Evolutionary conservation across 2,329 filamentous ascomycete species (phyloP).

Genomic region (Chaetothyriales sp.): DNA sequence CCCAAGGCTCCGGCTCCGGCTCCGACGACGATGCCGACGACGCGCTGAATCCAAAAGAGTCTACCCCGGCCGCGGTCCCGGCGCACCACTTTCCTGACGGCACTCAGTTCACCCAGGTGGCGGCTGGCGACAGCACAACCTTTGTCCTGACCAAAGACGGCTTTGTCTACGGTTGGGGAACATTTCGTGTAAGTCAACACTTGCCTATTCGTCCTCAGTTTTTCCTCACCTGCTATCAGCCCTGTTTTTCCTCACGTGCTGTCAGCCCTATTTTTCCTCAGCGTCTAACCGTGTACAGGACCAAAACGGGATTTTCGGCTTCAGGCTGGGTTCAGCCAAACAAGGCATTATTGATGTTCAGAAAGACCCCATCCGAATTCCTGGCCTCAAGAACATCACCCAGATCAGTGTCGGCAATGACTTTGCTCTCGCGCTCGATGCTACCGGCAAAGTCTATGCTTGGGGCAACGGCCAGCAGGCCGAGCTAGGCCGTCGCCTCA

Average conservation of each 20-base stretch:
- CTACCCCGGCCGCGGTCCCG: constrained; percentile 50
- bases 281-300: constrained; percentile 23
- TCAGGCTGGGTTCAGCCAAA: constrained; percentile 20
- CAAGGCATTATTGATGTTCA: constrained; percentile 28
- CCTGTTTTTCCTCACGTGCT: constrained; percentile 1
- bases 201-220: no score
- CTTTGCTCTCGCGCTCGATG: constrained; percentile 55
- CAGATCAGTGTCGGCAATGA: constrained; percentile 56
- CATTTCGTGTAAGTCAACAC: constrained; percentile 50
- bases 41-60: constrained; percentile 54
- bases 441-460: constrained; percentile 50
- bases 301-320: constrained; percentile 47
- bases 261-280: no score
- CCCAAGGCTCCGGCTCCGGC: constrained; percentile 21
- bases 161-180: constrained; percentile 70
- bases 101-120: constrained; percentile 53
- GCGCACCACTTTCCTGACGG: constrained; percentile 41
- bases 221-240: neutral
- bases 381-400: constrained; percentile 50
- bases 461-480: constrained; percentile 64
- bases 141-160: constrained; percentile 66
- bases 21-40: constrained; percentile 12
- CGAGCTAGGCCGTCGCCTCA: constrained; percentile 49
- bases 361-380: constrained; percentile 30
- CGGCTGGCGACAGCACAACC: constrained; percentile 59